Percentiles rank a stretch among this genome's conserved stretches.
Evolutionary conservation across 2,329 filamentous ascomycete genomes (phyloP).

Genomic region (Ceratocystis colombiana): DNA sequence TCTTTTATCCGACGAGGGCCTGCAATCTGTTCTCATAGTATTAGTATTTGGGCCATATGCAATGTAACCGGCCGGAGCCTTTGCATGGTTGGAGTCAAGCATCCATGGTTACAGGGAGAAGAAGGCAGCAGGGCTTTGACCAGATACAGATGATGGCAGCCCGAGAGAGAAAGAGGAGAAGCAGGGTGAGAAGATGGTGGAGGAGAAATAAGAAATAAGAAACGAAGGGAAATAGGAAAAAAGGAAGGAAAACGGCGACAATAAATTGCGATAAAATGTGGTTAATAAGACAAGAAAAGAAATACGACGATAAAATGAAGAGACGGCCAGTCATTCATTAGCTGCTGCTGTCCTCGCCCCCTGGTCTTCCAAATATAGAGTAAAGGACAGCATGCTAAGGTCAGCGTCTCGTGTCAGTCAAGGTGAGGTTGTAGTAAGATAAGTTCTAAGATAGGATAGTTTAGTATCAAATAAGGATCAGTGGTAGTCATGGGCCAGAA

Average conservation of each 20-base stretch:
- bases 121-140: too few relatives aligned
- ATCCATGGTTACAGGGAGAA: too few relatives aligned
- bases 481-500: neutral
- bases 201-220: neutral
- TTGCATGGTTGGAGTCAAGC: too few relatives aligned
- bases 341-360: neutral
- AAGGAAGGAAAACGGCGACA: neutral
- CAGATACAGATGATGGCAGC: too few relatives aligned
- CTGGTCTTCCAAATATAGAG: neutral
- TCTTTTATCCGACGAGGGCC: too few relatives aligned
- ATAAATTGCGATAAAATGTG: neutral
- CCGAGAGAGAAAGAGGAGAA: too few relatives aligned
- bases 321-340: neutral
- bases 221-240: neutral
- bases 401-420: neutral
- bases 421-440: conserved; percentile 3
- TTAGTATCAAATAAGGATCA: too few relatives aligned
- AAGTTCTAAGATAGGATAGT: neutral
- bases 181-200: neutral
- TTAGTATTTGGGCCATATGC: too few relatives aligned
- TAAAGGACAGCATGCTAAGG: neutral
- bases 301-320: neutral
- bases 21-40: too few relatives aligned
- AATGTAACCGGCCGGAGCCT: too few relatives aligned
- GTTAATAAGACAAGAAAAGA: neutral